Evolutionary conservation across 768 basidiomycete genomes (phyloP), one percentile per base, ranked within the genome.

Genomic region (Fibroporia radiculosa): DNA sequence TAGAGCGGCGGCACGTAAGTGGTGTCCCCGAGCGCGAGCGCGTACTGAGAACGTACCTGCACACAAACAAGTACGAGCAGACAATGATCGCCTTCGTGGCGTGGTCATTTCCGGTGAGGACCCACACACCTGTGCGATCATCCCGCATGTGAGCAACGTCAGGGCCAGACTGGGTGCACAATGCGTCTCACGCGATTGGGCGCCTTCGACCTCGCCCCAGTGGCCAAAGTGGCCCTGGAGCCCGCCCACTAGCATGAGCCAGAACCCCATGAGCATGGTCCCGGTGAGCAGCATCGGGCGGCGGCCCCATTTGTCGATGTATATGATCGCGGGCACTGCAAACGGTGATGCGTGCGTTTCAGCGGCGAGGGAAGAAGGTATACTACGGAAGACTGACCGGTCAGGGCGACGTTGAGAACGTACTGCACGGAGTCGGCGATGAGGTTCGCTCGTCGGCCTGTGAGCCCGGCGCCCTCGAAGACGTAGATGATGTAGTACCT

Each of bases 231-330:
- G 59, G 18, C 71, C 82, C 62, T 87, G 85, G 14, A 88, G 70
- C 42, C 80, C 82, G 42, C 85, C 85, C 53, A 88, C 86, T 39
- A 86, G 75, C 68, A 70, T 80, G 52, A 88, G 73, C 71, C 75
- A 88, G 70, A 82, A 78, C 39, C 80, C 80, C 86, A 88, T 85
- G 45, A 77, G 57, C 3, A 77, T 61, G 2, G 78, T 75, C 23
- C 82, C 85, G 40, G 63, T 64, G 45, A 89, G 66, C 1, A 89
- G 67, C 70, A 88, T 81, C 6, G 85, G 84, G 16, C 84, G 73
- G 31, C 85, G 82, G 47, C 86, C 86, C 82, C 83, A 86, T 62
- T 68, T 72, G 61, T 89, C 86, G 54, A 86, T 84, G 65, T 77
- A 85, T 55, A 73, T 49, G 52, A 76, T 71, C 1, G 72, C 72